These are phyloP conservation scores for Rhynchospora tenuis DNA, from an alignment of 176 grass and related monocot genomes.

Conservation along the genomic window DNA sequence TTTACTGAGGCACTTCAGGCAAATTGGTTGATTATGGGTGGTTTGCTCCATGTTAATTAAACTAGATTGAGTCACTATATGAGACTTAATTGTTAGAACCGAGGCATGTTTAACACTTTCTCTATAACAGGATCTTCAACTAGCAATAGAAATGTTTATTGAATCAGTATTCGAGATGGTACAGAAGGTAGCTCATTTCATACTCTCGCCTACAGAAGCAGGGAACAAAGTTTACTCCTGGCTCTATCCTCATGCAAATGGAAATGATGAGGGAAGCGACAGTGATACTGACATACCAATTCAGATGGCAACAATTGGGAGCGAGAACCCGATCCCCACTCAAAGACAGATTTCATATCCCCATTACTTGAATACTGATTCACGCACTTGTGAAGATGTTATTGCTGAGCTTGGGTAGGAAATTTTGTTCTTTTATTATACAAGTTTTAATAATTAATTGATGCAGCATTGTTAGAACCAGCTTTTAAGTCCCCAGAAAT, in stretches of 20 bases:
- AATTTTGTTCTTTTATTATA: slow-evolving; percentile 17
- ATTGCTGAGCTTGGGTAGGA: slow-evolving; percentile 90
- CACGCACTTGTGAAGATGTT: slow-evolving; percentile 91
- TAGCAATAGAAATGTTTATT: slow-evolving; percentile 93
- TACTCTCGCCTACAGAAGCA: slow-evolving; percentile 83
- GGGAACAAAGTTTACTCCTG: slow-evolving; percentile 59
- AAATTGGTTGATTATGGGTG: background rate
- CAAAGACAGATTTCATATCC: slow-evolving; percentile 57
- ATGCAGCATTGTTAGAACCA: background rate
- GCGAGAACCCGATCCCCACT: slow-evolving; percentile 48
- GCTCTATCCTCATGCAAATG: slow-evolving; percentile 38
- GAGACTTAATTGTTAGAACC: background rate
- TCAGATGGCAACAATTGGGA: slow-evolving; percentile 62
- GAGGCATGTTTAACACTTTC: background rate
- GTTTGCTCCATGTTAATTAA: background rate
- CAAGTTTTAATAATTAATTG: background rate
- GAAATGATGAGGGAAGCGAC: background rate
- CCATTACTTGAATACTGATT: slow-evolving; percentile 87
- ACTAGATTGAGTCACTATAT: background rate
- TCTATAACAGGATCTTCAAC: slow-evolving; percentile 65
- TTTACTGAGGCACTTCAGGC: background rate
- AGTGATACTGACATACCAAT: slow-evolving; percentile 44
- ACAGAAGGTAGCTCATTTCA: slow-evolving; percentile 75
- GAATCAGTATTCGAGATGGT: slow-evolving; percentile 82
- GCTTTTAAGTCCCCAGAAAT: background rate